A percentile compares a stretch with the other conserved stretches of the same genome.
Conservation (phyloP, 2,329 filamentous ascomycete genomes). For the Talaromyces atroroseus region DNA sequence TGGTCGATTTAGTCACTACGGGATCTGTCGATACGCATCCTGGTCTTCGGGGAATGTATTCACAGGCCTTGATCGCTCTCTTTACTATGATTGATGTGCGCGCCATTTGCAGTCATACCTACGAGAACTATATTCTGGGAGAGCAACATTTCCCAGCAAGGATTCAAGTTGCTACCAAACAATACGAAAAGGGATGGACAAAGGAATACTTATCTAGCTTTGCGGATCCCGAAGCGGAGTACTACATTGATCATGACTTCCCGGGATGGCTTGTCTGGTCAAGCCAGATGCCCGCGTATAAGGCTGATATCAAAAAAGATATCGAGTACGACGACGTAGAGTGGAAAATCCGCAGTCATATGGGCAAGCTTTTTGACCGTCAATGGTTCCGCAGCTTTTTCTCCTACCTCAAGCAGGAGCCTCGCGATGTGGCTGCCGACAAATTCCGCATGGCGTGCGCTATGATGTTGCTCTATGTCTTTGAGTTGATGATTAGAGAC, state of each 20-base stretch:
- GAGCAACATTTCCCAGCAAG: slow-evolving; percentile 73
- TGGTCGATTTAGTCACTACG: slow-evolving; percentile 74
- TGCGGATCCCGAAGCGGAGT: slow-evolving; percentile 69
- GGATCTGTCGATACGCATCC: slow-evolving; percentile 90
- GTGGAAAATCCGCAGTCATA: slow-evolving; percentile 64
- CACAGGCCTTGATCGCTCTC: slow-evolving; percentile 69
- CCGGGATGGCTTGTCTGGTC: slow-evolving; percentile 97
- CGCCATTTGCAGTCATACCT: slow-evolving; percentile 78
- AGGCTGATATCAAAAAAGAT: slow-evolving; percentile 59
- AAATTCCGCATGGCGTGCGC: slow-evolving; percentile 85
- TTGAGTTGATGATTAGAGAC: slow-evolving; percentile 76
- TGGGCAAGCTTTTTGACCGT: slow-evolving; percentile 72
- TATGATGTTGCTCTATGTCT: slow-evolving; percentile 79
- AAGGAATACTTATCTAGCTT: slow-evolving; percentile 72
- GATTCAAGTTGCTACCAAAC: slow-evolving; percentile 65
- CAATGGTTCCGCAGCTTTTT: slow-evolving; percentile 88
- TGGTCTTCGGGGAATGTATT: slow-evolving; percentile 72
- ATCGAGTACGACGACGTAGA: slow-evolving; percentile 80
- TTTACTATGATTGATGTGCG: slow-evolving; percentile 86
- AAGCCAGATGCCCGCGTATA: slow-evolving; percentile 74
- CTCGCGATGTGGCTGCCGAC: slow-evolving; percentile 72
- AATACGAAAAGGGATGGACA: slow-evolving; percentile 75
- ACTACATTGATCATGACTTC: slow-evolving; percentile 86
- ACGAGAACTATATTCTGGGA: slow-evolving; percentile 78
- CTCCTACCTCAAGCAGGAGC: slow-evolving; percentile 92